phyloP scores from a whole-genome alignment of 371 early-diverging fungal genomes.

The Mortierella sp. region DNA sequence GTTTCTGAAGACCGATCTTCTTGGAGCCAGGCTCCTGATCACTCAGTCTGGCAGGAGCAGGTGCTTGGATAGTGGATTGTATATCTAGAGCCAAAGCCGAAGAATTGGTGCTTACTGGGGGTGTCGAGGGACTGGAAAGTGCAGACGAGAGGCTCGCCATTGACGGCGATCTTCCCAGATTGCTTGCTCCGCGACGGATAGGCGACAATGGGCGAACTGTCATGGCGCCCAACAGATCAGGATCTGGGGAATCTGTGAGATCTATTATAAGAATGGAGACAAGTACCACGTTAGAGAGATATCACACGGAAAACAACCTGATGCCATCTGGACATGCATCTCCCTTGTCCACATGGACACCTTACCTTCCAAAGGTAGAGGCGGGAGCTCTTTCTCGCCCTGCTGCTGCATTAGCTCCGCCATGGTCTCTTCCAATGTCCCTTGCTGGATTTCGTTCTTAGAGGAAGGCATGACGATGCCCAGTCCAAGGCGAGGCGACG shows the following conservation, averaged over 20 bases:
- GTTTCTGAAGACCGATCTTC: constrained; percentile 11
- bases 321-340: too few relatives aligned
- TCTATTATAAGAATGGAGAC: neutral
- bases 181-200: constrained; percentile 32
- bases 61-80: too few relatives aligned
- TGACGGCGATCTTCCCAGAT: constrained; percentile 12
- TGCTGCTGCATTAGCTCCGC: constrained; percentile 6
- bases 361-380: constrained; percentile 35
- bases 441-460: constrained; percentile 7
- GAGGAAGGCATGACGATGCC: too few relatives aligned
- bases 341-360: too few relatives aligned
- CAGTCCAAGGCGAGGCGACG: constrained; percentile 1
- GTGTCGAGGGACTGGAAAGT: constrained; percentile 28
- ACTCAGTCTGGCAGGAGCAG: neutral
- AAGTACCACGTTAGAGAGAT: too few relatives aligned
- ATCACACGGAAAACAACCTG: too few relatives aligned
- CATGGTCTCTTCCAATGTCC: constrained; percentile 9
- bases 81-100: constrained; percentile 12
- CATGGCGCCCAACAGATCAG: constrained; percentile 11
- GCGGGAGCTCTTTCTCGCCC: constrained; percentile 26
- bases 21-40: constrained; percentile 12
- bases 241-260: neutral
- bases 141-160: constrained; percentile 33
- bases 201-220: constrained; percentile 51
- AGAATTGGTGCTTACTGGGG: constrained; percentile 1